Evolutionary conservation across 495 filamentous ascomycete genomes (phyloP).

Genomic region (Neurospora tetraspora): DNA sequence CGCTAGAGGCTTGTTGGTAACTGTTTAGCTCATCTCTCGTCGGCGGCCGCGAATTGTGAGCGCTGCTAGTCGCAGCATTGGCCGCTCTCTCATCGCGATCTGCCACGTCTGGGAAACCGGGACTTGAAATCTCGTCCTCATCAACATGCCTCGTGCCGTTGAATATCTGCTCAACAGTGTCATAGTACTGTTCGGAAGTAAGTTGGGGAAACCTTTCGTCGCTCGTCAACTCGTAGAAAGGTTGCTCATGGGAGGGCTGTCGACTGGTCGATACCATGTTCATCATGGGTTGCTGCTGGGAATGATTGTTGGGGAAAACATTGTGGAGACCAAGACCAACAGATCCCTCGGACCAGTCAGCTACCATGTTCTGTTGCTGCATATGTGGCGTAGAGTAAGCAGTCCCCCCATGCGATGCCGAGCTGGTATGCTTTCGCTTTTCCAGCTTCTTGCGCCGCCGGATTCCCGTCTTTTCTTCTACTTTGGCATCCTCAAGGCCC

Average conservation of each 20-base stretch:
- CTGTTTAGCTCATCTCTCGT: background rate
- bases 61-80: background rate
- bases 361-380: constrained; percentile 7
- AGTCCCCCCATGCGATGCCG: background rate
- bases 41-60: background rate
- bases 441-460: constrained; percentile 24
- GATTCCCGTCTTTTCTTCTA: constrained; percentile 19
- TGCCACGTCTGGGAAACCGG: background rate
- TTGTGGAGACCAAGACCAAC: background rate
- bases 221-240: constrained; percentile 7
- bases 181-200: constrained; percentile 29
- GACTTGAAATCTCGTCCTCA: background rate
- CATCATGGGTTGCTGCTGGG: background rate
- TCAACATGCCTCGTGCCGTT: constrained; percentile 3
- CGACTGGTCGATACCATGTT: background rate
- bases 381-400: background rate
- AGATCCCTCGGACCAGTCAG: constrained; percentile 13
- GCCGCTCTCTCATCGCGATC: background rate
- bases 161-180: constrained; percentile 32
- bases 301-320: background rate
- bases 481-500: constrained; percentile 21
- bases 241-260: background rate
- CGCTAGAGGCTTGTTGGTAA: background rate
- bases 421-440: constrained; percentile 21
- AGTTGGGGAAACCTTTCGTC: constrained; percentile 13